Base-by-base conservation (phyloP, 805 yeast species). In the Hemisphaericaspora nanyangensis region DNA sequence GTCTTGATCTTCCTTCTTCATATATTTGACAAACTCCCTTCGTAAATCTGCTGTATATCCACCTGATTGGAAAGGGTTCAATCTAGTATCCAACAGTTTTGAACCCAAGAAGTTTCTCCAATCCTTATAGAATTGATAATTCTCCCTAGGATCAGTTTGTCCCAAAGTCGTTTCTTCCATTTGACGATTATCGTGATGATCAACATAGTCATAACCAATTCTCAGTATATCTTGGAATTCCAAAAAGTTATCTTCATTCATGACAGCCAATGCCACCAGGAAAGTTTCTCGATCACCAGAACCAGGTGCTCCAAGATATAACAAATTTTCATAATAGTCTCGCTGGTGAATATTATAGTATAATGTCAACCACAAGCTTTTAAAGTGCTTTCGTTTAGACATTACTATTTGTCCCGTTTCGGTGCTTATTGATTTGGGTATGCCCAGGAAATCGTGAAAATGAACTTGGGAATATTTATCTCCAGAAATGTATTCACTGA, bases 381-480 rank as follows among this genome's bases (percentile, higher is more conserved):
- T 54, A 38, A 58, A 55, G 39, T 63, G 72, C 30, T 51, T 52
- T 12, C 56, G 40, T 42, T 66, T 66, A 17, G 61, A 58, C 31
- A 65, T 47, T 10, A 64, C 60, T 46, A 66, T 47, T 45, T 63
- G 70, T 7, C 70, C 66, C 1, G 66, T 47, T 46, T 66, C 72
- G 10, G 50, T 55, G n/a, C 61, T 49, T 27, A 47, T 39, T 26
- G 56, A 46, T 8, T 49, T 39, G 1, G 68, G 69, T 7, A 61
- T 26, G 1, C 65, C 64, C 3, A 53, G 60, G 12, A 56, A 45
- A 43, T 66, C 71, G 40, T 66, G 70, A 43, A 46, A 61, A 20
- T 51, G 39, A 4, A 57, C 42, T 11, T 49, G 52, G 3, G 26
- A 35, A 13, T 47, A 37, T 25, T 45, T 46, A 29, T 61, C 46